These are phyloP conservation scores for Elaeagnus macrophylla DNA, from an alignment of 306 rosid species.

Conservation along the genomic window DNA sequence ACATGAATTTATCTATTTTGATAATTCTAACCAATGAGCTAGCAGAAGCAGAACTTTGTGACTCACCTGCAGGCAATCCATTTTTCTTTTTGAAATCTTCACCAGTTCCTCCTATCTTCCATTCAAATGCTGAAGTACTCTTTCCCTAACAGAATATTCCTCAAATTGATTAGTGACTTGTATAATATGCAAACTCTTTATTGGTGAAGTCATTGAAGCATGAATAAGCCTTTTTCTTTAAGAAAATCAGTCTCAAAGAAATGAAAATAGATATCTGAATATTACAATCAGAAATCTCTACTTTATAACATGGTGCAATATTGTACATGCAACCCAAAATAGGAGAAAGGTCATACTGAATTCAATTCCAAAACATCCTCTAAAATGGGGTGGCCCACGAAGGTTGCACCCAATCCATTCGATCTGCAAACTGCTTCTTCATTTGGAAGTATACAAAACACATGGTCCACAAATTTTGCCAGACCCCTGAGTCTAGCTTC, in stretches of 20 bases:
- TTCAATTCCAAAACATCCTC: conserved; percentile 59
- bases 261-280: background rate
- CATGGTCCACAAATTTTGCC: conserved; percentile 64
- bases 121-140: conserved; percentile 29
- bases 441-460: conserved; percentile 82
- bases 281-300: background rate
- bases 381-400: conserved; percentile 82
- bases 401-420: conserved; percentile 74
- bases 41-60: conserved; percentile 13
- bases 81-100: conserved; percentile 49
- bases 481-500: conserved; percentile 76
- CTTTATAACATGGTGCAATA: background rate
- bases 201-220: conserved; percentile 8
- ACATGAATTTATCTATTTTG: background rate
- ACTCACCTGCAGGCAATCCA: conserved; percentile 53
- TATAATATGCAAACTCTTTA: conserved; percentile 13
- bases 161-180: conserved; percentile 14
- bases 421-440: conserved; percentile 72
- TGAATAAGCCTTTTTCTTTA: background rate
- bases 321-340: background rate
- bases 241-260: background rate
- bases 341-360: conserved; percentile 32
- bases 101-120: conserved; percentile 51
- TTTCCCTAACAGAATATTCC: conserved; percentile 33
- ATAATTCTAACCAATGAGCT: background rate